Evolutionary conservation across 257 asterid species (phyloP), one percentile per base, ranked within the genome.

Genomic region (Solanum clarkiae): DNA sequence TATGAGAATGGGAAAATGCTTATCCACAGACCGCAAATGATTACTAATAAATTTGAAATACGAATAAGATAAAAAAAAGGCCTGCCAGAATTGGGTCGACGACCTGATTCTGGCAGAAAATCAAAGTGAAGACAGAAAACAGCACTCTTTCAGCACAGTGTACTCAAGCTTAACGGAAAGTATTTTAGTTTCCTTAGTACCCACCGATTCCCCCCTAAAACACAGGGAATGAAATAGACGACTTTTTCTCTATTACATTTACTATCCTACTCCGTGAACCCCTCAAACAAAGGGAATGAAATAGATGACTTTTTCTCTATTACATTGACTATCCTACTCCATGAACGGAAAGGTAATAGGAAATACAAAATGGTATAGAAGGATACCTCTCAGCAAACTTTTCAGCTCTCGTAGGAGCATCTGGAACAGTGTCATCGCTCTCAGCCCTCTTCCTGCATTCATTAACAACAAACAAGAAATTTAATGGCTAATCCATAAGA

Each of bases 361-460:
- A 45, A 74, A 45, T 2, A 49, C 82, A 74, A 8, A 47, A 24
- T 75, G 16, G n/a, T n/a, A n/a, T 47, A 59, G 45, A 63, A 44
- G 40, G 47, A 0, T 68, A 94, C 97, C 98, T 92, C 80, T 86
- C 93, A 86, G 97, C 97, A 86, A 97, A 97, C 86, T 92, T 95
- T 75, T 94, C 94, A 36, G 98, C 99, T 90, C 91, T 91, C 12
- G 89, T 86, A 26, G 93, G 92, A 83, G 98, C 97, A 92, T 97
- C 98, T 9, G 92, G 74, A 86, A 94, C 98, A 13, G 98, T 83
- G 53, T 91, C 97, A 83, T 96, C 99, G 15, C 80, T 86, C 92
- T 93, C 98, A 42, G 98, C 98, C 80, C 98, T 96, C 88, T 92
- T 90, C 84, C 99, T 95, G 93, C 89, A 83, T 82, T 75, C 15